phyloP scores from a whole-genome alignment of 208 protist species.

The Plasmodiophora brassicae region DNA sequence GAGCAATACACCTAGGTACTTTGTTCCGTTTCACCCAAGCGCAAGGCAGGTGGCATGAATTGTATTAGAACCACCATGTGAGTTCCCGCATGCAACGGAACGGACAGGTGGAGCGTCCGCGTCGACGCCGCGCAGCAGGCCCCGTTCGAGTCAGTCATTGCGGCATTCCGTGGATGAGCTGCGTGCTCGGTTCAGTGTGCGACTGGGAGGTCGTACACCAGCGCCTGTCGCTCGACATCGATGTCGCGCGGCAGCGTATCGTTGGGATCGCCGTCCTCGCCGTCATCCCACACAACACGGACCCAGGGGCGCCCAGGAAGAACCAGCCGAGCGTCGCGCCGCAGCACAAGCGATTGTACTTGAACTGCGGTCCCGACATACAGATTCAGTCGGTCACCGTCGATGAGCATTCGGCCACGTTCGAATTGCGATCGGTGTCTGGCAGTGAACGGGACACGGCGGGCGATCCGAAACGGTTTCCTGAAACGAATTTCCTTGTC shows the following conservation, averaged over 20 bases:
- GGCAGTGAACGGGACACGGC: too few relatives aligned
- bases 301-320: background rate
- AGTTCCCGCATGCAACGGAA: too few relatives aligned
- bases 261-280: background rate
- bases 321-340: background rate
- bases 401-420: background rate
- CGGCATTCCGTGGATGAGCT: too few relatives aligned
- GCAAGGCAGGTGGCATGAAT: too few relatives aligned
- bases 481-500: background rate
- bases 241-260: background rate
- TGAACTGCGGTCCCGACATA: background rate
- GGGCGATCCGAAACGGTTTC: background rate
- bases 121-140: too few relatives aligned
- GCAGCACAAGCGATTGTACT: background rate
- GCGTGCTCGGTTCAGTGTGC: slow-evolving; percentile 2
- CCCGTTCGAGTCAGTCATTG: too few relatives aligned
- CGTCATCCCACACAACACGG: background rate
- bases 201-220: slow-evolving; percentile 17
- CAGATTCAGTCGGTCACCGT: background rate
- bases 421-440: background rate
- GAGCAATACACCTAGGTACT: too few relatives aligned
- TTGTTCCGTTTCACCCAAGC: too few relatives aligned
- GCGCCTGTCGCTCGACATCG: background rate
- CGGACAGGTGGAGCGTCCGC: too few relatives aligned
- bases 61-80: too few relatives aligned